A percentile compares a stretch with the other conserved stretches of the same genome.
Conservation (phyloP, 1,284 basidiomycete genomes). For the Tilletia indica region DNA sequence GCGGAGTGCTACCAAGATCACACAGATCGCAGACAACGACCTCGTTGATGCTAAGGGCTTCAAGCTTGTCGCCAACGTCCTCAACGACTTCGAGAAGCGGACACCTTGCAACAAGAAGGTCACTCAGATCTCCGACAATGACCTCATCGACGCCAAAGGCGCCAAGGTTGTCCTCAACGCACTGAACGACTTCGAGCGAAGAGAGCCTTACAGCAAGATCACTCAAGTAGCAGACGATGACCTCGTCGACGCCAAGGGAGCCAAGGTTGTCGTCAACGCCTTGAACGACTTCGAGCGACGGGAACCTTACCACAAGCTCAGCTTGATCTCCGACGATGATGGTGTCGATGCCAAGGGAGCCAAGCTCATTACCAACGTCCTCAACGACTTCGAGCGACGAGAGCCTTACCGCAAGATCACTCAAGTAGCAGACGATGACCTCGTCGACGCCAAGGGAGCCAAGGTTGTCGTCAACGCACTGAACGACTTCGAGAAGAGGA, state of each 20-base stretch:
- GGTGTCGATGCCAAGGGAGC: constrained; percentile 6
- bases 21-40: too few species aligned
- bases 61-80: too few species aligned
- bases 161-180: not conserved
- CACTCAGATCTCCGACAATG: not conserved
- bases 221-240: not conserved
- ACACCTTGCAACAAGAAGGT: not conserved
- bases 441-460: not conserved
- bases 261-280: not conserved
- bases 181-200: constrained; percentile 3
- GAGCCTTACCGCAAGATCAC: constrained; percentile 6
- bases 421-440: not conserved
- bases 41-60: too few species aligned
- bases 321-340: not conserved
- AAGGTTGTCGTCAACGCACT: not conserved
- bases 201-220: not conserved
- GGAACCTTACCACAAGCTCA: not conserved
- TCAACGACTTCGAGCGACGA: constrained; percentile 3
- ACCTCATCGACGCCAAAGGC: not conserved
- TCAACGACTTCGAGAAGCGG: not conserved
- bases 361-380: not conserved
- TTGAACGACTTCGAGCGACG: not conserved
- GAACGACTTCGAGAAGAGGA: constrained; percentile 13
- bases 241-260: constrained; percentile 7
- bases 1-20: too few species aligned